Base-by-base conservation (phyloP, 2,329 filamentous ascomycete species). In the Endoconidiophora polonica region DNA sequence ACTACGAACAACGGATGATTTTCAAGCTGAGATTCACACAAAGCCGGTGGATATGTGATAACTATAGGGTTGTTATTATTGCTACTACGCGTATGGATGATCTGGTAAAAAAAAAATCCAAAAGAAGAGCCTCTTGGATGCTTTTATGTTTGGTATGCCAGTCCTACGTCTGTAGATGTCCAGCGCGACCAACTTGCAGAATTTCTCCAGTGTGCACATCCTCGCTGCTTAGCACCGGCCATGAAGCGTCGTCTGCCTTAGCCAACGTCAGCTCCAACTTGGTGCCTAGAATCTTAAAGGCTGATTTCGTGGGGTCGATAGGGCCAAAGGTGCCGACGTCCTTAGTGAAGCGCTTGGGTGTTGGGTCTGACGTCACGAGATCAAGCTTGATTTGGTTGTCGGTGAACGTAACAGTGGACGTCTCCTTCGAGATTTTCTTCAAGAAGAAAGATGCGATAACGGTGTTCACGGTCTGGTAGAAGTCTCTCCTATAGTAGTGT, bases 401-500 rank as follows among this genome's bases (percentile, higher is more conserved):
- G 36, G 69, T 63, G 62, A 96, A 90, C 22, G 74, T 69, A 43
- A 96, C 74, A 56, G 75, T 81, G 47, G 86, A 83, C 23, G 69
- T 74, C 22, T 81, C 74, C 66, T 90, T 93, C 67, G 88, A 79
- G 59, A 98, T 94, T 69, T 96, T 96, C 72, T 96, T 98, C 49
- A 96, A 73, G 68, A 94, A 98, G 57, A 95, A 82, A 6, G 85
- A 91, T 2, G 84, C 88, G 57, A 93, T 94, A 52, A 96, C 85
- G 12, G 78, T 79, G 10, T 77, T 76, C 2, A 82, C 71, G 1
- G 91, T 96, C 66, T 98, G 91, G 67, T 98, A 98, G 67, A 90
- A 98, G 65, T 98, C 91, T 61, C 83, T 79, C 52, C 66, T 65
- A 42, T 20, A 40, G 2, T 1, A 1, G 18, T 37, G 42, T 33